Conservation (phyloP, 306 rosid genomes). For the Ceratonia siliqua region DNA sequence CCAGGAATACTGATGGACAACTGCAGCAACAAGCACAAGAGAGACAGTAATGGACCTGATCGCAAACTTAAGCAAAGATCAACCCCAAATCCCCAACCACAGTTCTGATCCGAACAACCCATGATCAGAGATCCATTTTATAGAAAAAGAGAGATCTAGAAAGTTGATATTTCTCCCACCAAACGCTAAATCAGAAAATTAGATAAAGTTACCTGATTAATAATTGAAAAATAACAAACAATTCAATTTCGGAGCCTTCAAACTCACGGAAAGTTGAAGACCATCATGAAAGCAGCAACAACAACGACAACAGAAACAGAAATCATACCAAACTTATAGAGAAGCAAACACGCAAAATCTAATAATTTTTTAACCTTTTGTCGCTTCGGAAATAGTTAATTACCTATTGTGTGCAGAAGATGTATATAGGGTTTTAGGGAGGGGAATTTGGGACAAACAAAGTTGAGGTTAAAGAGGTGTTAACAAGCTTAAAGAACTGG, state of each 20-base stretch:
- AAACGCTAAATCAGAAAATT: constrained; percentile 21
- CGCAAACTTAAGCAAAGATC: constrained; percentile 28
- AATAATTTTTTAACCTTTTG: neutral
- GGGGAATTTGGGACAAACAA: neutral
- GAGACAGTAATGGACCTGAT: constrained; percentile 20
- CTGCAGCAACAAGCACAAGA: neutral
- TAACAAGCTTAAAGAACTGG: neutral
- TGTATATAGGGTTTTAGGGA: neutral
- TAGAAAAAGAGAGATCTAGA: constrained; percentile 34
- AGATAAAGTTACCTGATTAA: neutral
- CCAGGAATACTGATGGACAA: neutral
- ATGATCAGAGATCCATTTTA: constrained; percentile 43
- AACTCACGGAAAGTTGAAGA: constrained; percentile 49
- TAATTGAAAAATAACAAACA: neutral
- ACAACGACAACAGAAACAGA: constrained; percentile 32
- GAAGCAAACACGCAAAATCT: neutral
- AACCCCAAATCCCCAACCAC: constrained; percentile 34
- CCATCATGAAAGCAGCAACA: constrained; percentile 44
- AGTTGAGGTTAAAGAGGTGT: neutral
- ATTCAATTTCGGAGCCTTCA: constrained; percentile 43
- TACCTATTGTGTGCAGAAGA: neutral
- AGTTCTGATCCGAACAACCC: constrained; percentile 38
- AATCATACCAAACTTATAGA: constrained; percentile 35
- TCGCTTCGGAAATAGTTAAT: neutral
- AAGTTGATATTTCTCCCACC: constrained; percentile 38